Conservation (phyloP, 1,284 basidiomycete genomes). For the Apiotrichum veenhuisii region DNA sequence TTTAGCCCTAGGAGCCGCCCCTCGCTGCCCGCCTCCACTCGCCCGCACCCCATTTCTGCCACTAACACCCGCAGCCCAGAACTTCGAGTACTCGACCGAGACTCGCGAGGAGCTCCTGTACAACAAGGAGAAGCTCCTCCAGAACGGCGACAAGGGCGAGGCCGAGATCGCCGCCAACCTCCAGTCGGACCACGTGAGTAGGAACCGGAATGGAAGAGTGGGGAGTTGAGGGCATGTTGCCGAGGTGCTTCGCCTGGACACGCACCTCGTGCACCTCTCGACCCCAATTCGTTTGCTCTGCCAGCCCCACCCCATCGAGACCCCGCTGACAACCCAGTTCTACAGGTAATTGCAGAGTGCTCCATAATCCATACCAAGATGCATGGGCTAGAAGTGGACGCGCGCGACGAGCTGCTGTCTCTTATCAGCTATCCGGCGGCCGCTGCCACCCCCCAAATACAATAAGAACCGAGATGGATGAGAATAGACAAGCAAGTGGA, state of each 20-base stretch:
- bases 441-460: too few species aligned
- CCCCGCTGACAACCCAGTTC: not conserved
- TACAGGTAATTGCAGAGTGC: constrained; percentile 7
- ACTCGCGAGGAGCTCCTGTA: constrained; percentile 97
- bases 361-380: constrained; percentile 3
- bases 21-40: not conserved
- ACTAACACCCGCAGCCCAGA: constrained; percentile 64
- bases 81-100: constrained; percentile 94
- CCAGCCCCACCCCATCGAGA: too few species aligned
- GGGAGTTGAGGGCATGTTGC: too few species aligned
- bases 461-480: too few species aligned
- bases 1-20: not conserved
- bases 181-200: constrained; percentile 56
- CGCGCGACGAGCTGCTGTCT: too few species aligned
- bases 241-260: too few species aligned
- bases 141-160: constrained; percentile 94
- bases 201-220: too few species aligned
- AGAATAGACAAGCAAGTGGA: too few species aligned
- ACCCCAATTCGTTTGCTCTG: too few species aligned
- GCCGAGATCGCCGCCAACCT: constrained; percentile 95
- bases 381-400: constrained; percentile 7
- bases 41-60: not conserved
- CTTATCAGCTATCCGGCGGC: too few species aligned
- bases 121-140: constrained; percentile 93
- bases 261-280: too few species aligned